phyloP scores from a whole-genome alignment of 2,329 filamentous ascomycete species.

The Claviceps fusiformis region DNA sequence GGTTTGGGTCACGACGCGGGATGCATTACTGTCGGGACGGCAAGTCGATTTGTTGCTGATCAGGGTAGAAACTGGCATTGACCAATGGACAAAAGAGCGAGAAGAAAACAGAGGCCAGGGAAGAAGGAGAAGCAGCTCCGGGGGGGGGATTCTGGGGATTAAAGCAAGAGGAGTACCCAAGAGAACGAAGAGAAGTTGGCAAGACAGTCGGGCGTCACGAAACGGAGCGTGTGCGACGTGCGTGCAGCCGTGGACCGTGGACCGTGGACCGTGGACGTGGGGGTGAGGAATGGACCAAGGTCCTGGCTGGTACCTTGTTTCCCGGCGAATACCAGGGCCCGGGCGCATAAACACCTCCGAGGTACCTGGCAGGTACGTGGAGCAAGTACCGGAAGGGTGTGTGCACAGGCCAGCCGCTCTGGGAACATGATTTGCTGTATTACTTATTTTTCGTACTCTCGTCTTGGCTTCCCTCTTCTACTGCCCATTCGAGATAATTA shows the following conservation, averaged over 20 bases:
- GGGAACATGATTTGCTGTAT: no score
- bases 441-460: not conserved
- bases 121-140: not conserved
- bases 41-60: not conserved
- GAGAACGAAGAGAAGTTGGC: not conserved
- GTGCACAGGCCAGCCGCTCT: no score
- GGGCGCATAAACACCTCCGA: not conserved
- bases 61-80: not conserved
- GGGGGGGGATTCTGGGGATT: not conserved
- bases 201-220: constrained; percentile 6
- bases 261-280: constrained; percentile 6
- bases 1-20: constrained; percentile 3
- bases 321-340: not conserved
- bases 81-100: not conserved
- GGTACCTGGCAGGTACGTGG: no score
- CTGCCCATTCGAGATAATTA: not conserved
- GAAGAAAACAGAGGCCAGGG: no score
- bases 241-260: constrained; percentile 5
- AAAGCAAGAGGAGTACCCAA: not conserved
- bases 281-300: constrained; percentile 6
- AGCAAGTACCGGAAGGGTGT: no score
- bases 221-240: constrained; percentile 3
- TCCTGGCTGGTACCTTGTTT: not conserved
- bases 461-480: not conserved
- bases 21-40: constrained; percentile 7